Evolutionary conservation across 2,329 filamentous ascomycete genomes (phyloP).

Genomic region (Monosporascus sp.): DNA sequence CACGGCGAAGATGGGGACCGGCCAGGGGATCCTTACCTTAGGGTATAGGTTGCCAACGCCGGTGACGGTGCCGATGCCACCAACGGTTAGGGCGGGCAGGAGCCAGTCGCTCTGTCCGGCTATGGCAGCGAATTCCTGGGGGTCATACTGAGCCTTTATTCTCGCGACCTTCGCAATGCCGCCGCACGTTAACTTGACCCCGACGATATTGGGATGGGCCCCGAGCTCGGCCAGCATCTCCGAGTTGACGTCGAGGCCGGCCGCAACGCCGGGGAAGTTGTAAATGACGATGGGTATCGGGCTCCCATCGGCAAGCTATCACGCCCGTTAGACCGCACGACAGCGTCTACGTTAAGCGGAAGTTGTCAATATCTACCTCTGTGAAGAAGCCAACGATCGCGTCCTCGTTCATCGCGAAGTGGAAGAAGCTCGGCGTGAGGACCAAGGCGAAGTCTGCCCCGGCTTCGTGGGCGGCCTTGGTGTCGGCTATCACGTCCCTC

Average conservation of each 20-base stretch:
- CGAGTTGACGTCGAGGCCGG: slow-evolving; percentile 61
- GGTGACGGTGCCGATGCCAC: slow-evolving; percentile 10
- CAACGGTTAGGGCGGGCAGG: slow-evolving; percentile 25
- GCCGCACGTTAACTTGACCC: slow-evolving; percentile 69
- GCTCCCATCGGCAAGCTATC: slow-evolving; percentile 46
- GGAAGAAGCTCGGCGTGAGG: slow-evolving; percentile 67
- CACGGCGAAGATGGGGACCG: too few relatives aligned
- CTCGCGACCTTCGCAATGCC: slow-evolving; percentile 67
- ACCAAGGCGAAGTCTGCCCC: slow-evolving; percentile 65
- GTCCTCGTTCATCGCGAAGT: slow-evolving; percentile 54
- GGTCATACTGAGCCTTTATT: slow-evolving; percentile 29
- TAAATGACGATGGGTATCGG: slow-evolving; percentile 62
- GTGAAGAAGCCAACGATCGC: slow-evolving; percentile 59
- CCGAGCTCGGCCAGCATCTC: slow-evolving; percentile 56
- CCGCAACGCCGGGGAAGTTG: slow-evolving; percentile 63
- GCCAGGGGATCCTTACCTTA: slow-evolving; percentile 30
- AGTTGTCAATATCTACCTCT: slow-evolving; percentile 31
- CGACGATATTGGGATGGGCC: slow-evolving; percentile 59
- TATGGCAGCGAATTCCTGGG: slow-evolving; percentile 27
- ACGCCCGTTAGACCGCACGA: too few relatives aligned
- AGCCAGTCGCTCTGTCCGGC: slow-evolving; percentile 40
- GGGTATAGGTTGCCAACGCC: slow-evolving; percentile 13
- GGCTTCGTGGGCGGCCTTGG: slow-evolving; percentile 52
- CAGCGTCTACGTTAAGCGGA: too few relatives aligned
- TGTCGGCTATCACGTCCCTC: slow-evolving; percentile 60